Evolutionary conservation across 2,329 filamentous ascomycete species (phyloP).

Genomic region (Uncinocarpus reesii): DNA sequence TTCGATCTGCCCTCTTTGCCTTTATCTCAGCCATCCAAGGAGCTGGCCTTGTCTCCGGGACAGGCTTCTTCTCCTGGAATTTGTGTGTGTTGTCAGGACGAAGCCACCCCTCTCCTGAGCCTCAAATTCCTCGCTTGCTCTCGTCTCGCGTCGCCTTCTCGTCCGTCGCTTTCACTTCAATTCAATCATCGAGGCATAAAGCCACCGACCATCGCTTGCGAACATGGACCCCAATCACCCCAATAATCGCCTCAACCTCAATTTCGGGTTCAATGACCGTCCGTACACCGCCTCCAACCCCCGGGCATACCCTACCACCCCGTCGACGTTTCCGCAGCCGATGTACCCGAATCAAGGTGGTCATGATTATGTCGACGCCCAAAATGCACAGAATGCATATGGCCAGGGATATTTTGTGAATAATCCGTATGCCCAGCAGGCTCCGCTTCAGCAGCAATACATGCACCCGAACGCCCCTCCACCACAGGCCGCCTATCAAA

Average conservation of each 20-base stretch:
- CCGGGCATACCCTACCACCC: constrained; percentile 72
- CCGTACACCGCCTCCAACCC: constrained; percentile 48
- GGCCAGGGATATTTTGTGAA: constrained; percentile 52
- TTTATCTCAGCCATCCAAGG: too few relatives aligned
- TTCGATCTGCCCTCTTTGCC: not conserved
- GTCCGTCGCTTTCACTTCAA: constrained; percentile 12
- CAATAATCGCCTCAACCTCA: constrained; percentile 39
- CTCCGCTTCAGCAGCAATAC: constrained; percentile 44
- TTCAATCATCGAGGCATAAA: constrained; percentile 36
- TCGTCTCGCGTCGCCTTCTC: not conserved
- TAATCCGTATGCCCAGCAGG: constrained; percentile 43
- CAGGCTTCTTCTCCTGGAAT: not conserved
- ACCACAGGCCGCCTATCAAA: constrained; percentile 43
- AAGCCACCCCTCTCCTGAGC: not conserved
- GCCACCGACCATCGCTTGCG: constrained; percentile 24
- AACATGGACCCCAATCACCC: constrained; percentile 46
- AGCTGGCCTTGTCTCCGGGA: too few relatives aligned
- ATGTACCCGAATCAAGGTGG: constrained; percentile 55
- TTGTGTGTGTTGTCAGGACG: not conserved
- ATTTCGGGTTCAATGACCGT: constrained; percentile 50
- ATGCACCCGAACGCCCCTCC: constrained; percentile 45
- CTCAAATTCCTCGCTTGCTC: constrained; percentile 3
- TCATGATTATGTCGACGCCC: constrained; percentile 50
- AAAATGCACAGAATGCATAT: constrained; percentile 30
- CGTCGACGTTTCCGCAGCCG: constrained; percentile 91